These are phyloP conservation scores for Salix udensis DNA, from an alignment of 345 rosid genomes.

Conservation along the genomic window DNA sequence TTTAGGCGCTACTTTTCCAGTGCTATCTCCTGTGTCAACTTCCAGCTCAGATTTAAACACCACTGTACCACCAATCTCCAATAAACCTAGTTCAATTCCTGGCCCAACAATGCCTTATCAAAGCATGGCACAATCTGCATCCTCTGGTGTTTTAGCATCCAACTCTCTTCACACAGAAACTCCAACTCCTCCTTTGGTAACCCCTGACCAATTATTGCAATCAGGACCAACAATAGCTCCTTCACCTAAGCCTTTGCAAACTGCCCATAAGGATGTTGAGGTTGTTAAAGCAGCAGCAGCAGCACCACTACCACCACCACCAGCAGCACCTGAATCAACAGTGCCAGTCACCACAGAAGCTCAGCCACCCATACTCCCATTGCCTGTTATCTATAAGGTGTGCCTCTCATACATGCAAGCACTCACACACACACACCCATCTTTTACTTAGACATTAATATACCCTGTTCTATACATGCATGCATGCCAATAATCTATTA, in stretches of 20 bases:
- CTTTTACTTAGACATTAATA: not conserved
- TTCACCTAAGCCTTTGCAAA: slow-evolving; percentile 42
- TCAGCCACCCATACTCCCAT: slow-evolving; percentile 80
- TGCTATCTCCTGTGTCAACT: slow-evolving; percentile 48
- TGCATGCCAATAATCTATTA: not conserved
- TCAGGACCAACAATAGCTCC: slow-evolving; percentile 41
- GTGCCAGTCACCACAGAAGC: slow-evolving; percentile 44
- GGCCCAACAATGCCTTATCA: slow-evolving; percentile 49
- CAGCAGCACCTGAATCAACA: slow-evolving; percentile 42
- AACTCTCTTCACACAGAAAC: slow-evolving; percentile 41
- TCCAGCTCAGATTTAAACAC: slow-evolving; percentile 44
- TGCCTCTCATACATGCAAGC: not conserved
- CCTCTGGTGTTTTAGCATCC: slow-evolving; percentile 42
- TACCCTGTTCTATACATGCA: not conserved
- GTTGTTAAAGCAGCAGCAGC: slow-evolving; percentile 59
- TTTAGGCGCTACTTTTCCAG: slow-evolving; percentile 40
- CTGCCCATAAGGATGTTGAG: slow-evolving; percentile 62
- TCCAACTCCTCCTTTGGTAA: slow-evolving; percentile 52
- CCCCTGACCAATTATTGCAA: slow-evolving; percentile 76
- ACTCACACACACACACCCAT: not conserved
- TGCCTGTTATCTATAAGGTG: slow-evolving; percentile 67
- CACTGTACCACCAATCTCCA: slow-evolving; percentile 36
- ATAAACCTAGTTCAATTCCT: slow-evolving; percentile 41
- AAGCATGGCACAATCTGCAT: slow-evolving; percentile 35
- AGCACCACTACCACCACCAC: slow-evolving; percentile 39